These are phyloP conservation scores for Candida smagusa DNA, from an alignment of 1,139 yeast species.

Conservation along the genomic window DNA sequence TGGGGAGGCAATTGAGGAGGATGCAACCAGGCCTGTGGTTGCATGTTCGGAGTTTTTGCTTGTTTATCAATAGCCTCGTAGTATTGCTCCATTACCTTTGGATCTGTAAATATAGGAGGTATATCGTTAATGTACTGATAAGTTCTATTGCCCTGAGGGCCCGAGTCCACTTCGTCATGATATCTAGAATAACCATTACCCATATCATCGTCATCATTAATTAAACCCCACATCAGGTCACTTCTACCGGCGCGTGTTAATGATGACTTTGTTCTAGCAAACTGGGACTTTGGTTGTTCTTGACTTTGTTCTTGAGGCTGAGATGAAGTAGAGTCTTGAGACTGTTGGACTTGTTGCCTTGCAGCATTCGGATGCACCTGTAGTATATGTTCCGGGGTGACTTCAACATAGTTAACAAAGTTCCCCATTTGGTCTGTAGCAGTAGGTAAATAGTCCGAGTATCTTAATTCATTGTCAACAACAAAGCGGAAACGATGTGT, in stretches of 20 bases:
- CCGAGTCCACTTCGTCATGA: constrained; percentile 52
- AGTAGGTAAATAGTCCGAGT: constrained; percentile 45
- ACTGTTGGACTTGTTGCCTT: background rate
- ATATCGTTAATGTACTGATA: constrained; percentile 62
- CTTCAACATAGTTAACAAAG: constrained; percentile 48
- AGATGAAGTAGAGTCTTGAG: constrained; percentile 2
- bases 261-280: constrained; percentile 19
- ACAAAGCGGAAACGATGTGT: constrained; percentile 49
- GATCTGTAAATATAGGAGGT: constrained; percentile 88
- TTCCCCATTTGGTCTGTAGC: constrained; percentile 54
- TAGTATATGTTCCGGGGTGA: constrained; percentile 20
- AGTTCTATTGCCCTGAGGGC: constrained; percentile 14
- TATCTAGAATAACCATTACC: constrained; percentile 78
- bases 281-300: constrained; percentile 7
- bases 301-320: constrained; percentile 13
- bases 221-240: constrained; percentile 56
- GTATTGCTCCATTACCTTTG: constrained; percentile 58
- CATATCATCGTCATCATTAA: constrained; percentile 72
- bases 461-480: constrained; percentile 46
- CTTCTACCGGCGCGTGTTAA: constrained; percentile 29
- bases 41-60: constrained; percentile 59
- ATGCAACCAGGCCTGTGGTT: constrained; percentile 65
- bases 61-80: constrained; percentile 71
- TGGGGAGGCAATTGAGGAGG: constrained; percentile 54
- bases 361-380: constrained; percentile 9